Evolutionary conservation across 2,329 filamentous ascomycete species (phyloP).

Genomic region (Alternaria sp.): DNA sequence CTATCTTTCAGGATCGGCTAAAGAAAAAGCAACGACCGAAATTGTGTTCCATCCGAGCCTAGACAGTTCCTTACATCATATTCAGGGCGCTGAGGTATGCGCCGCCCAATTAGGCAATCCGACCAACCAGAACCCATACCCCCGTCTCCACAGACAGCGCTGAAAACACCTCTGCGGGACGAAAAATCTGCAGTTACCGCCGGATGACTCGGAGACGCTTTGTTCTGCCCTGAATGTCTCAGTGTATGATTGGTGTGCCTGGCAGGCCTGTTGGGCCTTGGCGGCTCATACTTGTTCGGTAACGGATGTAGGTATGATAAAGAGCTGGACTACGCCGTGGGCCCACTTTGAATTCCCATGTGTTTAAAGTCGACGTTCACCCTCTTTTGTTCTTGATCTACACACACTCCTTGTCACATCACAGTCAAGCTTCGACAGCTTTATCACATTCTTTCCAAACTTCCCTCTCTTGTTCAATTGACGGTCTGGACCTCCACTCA

Average conservation of each 20-base stretch:
- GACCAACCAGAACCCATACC: slow-evolving; percentile 5
- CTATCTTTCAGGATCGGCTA: not conserved
- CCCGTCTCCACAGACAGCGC: not conserved
- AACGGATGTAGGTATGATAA: not conserved
- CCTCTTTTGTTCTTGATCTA: not conserved
- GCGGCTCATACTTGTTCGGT: not conserved
- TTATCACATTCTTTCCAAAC: slow-evolving; percentile 8
- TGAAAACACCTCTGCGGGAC: slow-evolving; percentile 1
- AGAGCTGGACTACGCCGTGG: not conserved
- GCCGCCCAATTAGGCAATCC: slow-evolving; percentile 5
- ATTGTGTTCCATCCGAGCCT: not conserved
- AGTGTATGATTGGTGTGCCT: not conserved
- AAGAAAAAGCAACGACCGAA: not conserved
- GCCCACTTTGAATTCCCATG: not conserved
- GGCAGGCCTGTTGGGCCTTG: not conserved
- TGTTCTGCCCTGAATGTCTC: slow-evolving; percentile 11
- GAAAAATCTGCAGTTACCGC: slow-evolving; percentile 7
- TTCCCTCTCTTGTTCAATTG: slow-evolving; percentile 1
- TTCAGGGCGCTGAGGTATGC: slow-evolving; percentile 1
- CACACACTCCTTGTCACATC: slow-evolving; percentile 4
- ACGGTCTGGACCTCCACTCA: slow-evolving; percentile 5
- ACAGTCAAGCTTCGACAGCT: slow-evolving; percentile 11
- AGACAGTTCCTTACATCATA: slow-evolving; percentile 1
- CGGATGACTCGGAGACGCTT: not conserved
- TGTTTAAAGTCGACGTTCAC: not conserved